Evolutionary conservation across 805 yeast genomes (phyloP), one percentile per base, ranked within the genome.

Genomic region (Zygosaccharomyces pseudorouxii): DNA sequence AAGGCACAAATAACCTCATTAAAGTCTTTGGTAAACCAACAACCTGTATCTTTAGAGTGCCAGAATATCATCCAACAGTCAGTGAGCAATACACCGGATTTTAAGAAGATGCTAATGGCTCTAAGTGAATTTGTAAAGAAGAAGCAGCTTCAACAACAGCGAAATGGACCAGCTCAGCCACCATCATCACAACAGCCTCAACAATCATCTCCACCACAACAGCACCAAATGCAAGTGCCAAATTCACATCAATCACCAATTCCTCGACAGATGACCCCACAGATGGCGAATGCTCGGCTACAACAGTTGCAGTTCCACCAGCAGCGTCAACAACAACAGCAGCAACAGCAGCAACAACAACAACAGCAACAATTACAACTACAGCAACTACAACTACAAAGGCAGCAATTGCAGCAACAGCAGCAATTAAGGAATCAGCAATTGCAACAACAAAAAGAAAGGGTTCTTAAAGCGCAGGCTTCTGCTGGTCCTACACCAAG

Each of bases 1-100:
- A 65, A 60, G 50, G 69, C 70, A 5, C 70, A 66, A 41, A 65
- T 66, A n/a, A 58, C 66, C 11, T 59, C 70, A n/a, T 50, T 66
- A 42, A 65, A 64, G 45, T 60, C 59, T 31, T 47, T 66, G 14
- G 62, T 64, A 3, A 62, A 59, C 27, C 55, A 61, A 25, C 63
- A 64, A 49, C 54, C 61, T 5, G 64, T 66, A n/a, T 63, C 68
- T 4, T 22, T 43, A 10, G 64, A 60, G 9, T 54, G 49, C 23
- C 69, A 64, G 51, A 44, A 46, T 6, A 53, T 60, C 2, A 58
- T 66, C 10, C 66, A 64, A 44, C 57, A 54, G 38, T 64, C 70
- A 3, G 58, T 66, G 31, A 59, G 56, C 25, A 57, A 60, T 36
- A 63, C 67, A 6, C 70, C 69, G 8, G 65, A 66, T 42, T 65